phyloP scores from a whole-genome alignment of 768 basidiomycete species.

The Kockovaella imperatae region DNA sequence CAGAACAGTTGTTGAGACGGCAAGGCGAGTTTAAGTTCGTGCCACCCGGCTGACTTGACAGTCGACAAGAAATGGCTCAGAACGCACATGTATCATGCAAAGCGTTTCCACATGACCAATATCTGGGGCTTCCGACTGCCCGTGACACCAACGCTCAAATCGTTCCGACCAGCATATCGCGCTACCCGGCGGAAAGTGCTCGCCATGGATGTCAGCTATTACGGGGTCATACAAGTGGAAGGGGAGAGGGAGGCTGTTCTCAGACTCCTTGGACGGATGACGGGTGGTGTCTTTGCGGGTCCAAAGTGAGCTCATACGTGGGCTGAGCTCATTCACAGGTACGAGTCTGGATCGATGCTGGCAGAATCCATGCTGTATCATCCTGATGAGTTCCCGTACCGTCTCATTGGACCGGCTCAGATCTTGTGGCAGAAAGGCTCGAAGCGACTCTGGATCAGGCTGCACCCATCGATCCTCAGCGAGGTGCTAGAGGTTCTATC shows the following conservation, averaged over 20 bases:
- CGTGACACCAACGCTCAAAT: conserved; percentile 78
- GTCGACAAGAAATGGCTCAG: conserved; percentile 88
- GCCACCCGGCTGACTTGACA: conserved; percentile 39
- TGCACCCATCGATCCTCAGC: conserved; percentile 66
- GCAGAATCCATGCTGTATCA: conserved; percentile 64
- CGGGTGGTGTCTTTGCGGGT: conserved; percentile 35
- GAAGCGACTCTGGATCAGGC: conserved; percentile 56
- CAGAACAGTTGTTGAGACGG: conserved; percentile 58
- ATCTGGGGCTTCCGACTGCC: conserved; percentile 92
- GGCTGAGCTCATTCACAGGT: conserved; percentile 49
- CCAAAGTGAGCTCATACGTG: conserved; percentile 21
- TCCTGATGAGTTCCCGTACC: conserved; percentile 58
- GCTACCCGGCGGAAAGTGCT: conserved; percentile 78
- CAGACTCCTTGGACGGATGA: conserved; percentile 53
- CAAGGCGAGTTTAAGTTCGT: conserved; percentile 54
- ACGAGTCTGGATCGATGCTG: conserved; percentile 57
- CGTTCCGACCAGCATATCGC: conserved; percentile 82
- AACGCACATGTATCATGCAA: conserved; percentile 95
- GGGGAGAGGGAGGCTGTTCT: conserved; percentile 57
- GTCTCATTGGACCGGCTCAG: conserved; percentile 61
- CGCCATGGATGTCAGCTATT: conserved; percentile 84
- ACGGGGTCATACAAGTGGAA: conserved; percentile 63
- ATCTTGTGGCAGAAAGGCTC: conserved; percentile 59
- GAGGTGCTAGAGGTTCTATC: conserved; percentile 52
- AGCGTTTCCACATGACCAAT: conserved; percentile 88